phyloP scores from a whole-genome alignment of 192 early-diverging fungal genomes.

The Coemansia sp. region DNA sequence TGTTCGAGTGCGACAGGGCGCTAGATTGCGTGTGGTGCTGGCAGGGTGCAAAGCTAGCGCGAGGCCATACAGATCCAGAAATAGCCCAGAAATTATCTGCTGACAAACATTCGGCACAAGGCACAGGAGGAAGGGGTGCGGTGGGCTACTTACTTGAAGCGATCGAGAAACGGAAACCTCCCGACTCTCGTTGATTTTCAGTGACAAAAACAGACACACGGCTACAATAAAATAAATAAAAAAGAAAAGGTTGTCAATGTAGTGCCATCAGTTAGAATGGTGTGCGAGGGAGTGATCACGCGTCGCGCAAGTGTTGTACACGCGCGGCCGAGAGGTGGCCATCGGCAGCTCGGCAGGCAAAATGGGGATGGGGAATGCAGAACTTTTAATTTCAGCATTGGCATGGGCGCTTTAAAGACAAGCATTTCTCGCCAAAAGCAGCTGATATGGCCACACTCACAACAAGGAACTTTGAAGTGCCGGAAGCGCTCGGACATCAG shows the following conservation, averaged over 20 bases:
- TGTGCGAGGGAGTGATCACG: neutral
- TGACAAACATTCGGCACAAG: neutral
- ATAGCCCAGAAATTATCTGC: constrained; percentile 1
- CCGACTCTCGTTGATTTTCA: constrained; percentile 56
- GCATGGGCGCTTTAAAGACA: neutral
- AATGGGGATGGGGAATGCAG: constrained; percentile 7
- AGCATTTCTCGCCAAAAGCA: neutral
- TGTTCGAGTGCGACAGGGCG: neutral
- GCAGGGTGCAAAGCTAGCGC: neutral
- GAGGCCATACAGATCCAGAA: constrained; percentile 6
- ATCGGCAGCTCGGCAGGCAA: neutral
- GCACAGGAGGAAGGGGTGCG: neutral
- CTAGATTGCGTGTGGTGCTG: neutral
- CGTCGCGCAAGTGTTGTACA: neutral
- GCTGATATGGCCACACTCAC: neutral
- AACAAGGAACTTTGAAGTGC: neutral
- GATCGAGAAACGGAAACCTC: constrained; percentile 50
- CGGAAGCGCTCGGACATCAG: neutral
- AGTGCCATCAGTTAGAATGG: neutral
- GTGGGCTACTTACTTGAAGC: constrained; percentile 52
- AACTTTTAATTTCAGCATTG: constrained; percentile 13
- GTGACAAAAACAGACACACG: constrained; percentile 40
- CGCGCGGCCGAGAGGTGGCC: neutral
- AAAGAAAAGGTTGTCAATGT: constrained; percentile 1
- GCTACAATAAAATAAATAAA: constrained; percentile 35